Evolutionary conservation across 2,329 filamentous ascomycete genomes (phyloP).

Genomic region (Stromatinia cepivora): DNA sequence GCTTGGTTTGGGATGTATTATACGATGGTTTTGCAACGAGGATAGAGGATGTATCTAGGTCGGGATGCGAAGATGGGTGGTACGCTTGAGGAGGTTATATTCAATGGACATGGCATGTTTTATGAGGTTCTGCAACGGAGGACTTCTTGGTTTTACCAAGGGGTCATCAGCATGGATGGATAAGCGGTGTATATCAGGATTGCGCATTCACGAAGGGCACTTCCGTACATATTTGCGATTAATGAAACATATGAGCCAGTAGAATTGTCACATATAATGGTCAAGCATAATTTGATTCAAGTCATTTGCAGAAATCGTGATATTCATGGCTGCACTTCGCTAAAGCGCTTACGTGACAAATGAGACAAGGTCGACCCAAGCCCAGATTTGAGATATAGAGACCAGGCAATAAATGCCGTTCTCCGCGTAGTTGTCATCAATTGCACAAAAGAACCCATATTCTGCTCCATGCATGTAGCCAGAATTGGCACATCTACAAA

Average conservation of each 20-base stretch:
- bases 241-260: neutral
- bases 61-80: neutral
- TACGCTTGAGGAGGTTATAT: neutral
- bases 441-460: conserved; percentile 55
- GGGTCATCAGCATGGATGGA: neutral
- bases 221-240: neutral
- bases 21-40: neutral
- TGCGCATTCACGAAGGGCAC: neutral
- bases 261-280: neutral
- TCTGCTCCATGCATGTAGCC: conserved; percentile 31
- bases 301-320: conserved; percentile 29
- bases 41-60: neutral
- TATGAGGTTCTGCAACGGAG: neutral
- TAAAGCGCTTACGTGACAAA: conserved; percentile 49
- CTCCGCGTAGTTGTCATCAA: conserved; percentile 67
- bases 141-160: neutral
- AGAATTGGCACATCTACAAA: conserved; percentile 63
- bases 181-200: neutral
- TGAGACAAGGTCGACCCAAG: conserved; percentile 40
- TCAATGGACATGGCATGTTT: neutral
- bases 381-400: conserved; percentile 50
- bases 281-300: neutral
- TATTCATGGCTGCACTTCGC: conserved; percentile 38
- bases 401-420: conserved; percentile 67
- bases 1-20: conserved; percentile 9